Evolutionary conservation across 2,329 filamentous ascomycete genomes (phyloP).

Genomic region (Biscogniauxia marginata): DNA sequence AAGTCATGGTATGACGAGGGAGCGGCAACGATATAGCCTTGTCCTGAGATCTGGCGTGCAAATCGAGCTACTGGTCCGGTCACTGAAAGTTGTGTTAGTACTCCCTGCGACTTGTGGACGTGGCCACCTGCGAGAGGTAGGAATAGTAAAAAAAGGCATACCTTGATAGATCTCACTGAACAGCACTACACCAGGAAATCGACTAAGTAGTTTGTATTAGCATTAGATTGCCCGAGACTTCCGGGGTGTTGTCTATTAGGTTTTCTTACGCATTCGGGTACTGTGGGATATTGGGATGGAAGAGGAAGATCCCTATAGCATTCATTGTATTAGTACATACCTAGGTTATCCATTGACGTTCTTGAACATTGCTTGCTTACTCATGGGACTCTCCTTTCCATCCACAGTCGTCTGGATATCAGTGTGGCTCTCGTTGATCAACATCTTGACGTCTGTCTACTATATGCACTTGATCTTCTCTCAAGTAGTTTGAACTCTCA

Average conservation of each 20-base stretch:
- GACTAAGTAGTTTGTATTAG: slow-evolving; percentile 37
- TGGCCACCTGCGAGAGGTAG: neutral
- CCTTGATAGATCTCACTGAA: slow-evolving; percentile 98
- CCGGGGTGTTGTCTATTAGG: slow-evolving; percentile 1
- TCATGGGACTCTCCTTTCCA: slow-evolving; percentile 55
- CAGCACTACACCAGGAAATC: slow-evolving; percentile 81
- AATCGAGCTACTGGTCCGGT: slow-evolving; percentile 89
- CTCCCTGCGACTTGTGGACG: too few species aligned
- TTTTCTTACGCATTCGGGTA: slow-evolving; percentile 75
- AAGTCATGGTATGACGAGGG: slow-evolving; percentile 95
- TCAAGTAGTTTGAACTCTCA: neutral
- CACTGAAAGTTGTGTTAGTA: slow-evolving; percentile 49
- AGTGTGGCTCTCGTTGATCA: slow-evolving; percentile 52
- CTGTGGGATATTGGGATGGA: slow-evolving; percentile 79
- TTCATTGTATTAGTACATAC: slow-evolving; percentile 5
- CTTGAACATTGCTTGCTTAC: too few species aligned
- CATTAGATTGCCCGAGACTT: neutral
- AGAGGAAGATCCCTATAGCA: slow-evolving; percentile 75
- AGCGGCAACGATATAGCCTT: slow-evolving; percentile 90
- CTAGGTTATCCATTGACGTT: too few species aligned
- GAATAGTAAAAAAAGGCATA: slow-evolving; percentile 36
- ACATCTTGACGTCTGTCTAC: slow-evolving; percentile 38
- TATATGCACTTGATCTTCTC: slow-evolving; percentile 2
- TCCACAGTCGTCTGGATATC: slow-evolving; percentile 52
- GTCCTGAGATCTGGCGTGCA: slow-evolving; percentile 84